Evolutionary conservation across 2,329 filamentous ascomycete species (phyloP), one percentile per base, ranked within the genome.

Genomic region (Venturia oleaginea): DNA sequence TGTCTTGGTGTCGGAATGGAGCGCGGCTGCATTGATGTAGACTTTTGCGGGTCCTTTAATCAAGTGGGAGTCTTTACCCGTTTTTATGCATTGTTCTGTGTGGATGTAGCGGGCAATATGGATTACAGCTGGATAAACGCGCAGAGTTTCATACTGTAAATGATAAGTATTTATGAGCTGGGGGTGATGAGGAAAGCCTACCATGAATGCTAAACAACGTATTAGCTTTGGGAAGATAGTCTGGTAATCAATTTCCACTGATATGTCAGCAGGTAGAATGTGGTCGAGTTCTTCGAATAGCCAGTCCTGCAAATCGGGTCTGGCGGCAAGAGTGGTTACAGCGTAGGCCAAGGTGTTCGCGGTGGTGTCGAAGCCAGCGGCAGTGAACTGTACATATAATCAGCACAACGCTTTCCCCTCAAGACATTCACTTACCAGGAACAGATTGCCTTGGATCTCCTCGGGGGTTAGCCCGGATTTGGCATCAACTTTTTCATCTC

Each of bases 291-390:
- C 63, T 34, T 64, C 57, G 7, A 38, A 30, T 2, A 64, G 30
- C 63, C 63, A 64, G n/a, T 62, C 22, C 30, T 64, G 63, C 63
- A 59, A 62, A 17, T 61, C 32, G 11, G 63, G 63, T 24, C 61
- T 40, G 4, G 8, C 4, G 27, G 63, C 57, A 4, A 64, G 17
- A 5, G 37, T 22, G 11, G 57, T 51, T 13, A 64, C 19, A 5
- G 55, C 63, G 24, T 43, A 64, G 10, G 34, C 42, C 13, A 64
- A 13, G 1, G 63, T 64, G 55, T 64, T 64, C 5, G 63, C 63
- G 8, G 63, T 64, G 5, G 63, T 64, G 27, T 64, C 63, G 30
- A 64, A 64, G 8, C 63, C 63, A 48, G 63, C 63, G 34, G 32
- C 63, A 15, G 54, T 43, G 27, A 64, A 64, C 55, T 34, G 10